Evolutionary conservation across 495 filamentous ascomycete genomes (phyloP).

Genomic region (Aspergillus egyptiacus): DNA sequence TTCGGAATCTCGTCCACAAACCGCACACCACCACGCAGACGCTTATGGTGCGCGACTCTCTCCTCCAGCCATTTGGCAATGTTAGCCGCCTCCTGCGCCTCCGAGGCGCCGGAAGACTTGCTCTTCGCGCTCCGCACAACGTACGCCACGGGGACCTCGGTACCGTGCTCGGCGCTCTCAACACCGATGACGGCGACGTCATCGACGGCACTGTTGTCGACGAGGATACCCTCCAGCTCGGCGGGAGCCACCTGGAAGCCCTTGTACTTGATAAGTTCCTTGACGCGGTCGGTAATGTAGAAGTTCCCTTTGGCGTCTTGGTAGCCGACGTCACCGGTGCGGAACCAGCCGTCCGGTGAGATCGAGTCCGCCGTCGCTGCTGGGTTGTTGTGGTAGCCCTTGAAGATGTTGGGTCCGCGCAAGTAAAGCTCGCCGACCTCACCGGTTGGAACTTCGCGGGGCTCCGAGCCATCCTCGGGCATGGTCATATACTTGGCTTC

Average conservation of each 20-base stretch:
- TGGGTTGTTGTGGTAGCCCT: constrained; percentile 68
- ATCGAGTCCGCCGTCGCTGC: constrained; percentile 63
- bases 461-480: constrained; percentile 46
- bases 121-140: constrained; percentile 53
- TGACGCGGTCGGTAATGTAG: constrained; percentile 77
- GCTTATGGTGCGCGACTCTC: constrained; percentile 67
- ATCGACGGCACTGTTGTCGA: constrained; percentile 63
- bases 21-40: constrained; percentile 70
- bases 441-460: constrained; percentile 52
- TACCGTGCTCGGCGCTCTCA: constrained; percentile 60
- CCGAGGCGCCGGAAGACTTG: constrained; percentile 47
- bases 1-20: constrained; percentile 84
- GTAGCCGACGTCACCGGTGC: constrained; percentile 61
- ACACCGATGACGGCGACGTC: constrained; percentile 84
- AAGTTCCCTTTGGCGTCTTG: constrained; percentile 56
- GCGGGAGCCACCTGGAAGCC: constrained; percentile 87
- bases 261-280: constrained; percentile 87
- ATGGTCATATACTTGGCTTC: constrained; percentile 70
- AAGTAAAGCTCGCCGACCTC: constrained; percentile 62
- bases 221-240: constrained; percentile 75
- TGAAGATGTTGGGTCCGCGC: constrained; percentile 60
- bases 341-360: constrained; percentile 54
- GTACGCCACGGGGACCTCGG: constrained; percentile 81
- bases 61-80: constrained; percentile 57
- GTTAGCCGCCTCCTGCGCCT: constrained; percentile 52